Percentiles rank a stretch among this genome's conserved stretches.
These are phyloP conservation scores for Meira miltonrushii DNA, from an alignment of 1,284 basidiomycete genomes.

Conservation along the genomic window DNA sequence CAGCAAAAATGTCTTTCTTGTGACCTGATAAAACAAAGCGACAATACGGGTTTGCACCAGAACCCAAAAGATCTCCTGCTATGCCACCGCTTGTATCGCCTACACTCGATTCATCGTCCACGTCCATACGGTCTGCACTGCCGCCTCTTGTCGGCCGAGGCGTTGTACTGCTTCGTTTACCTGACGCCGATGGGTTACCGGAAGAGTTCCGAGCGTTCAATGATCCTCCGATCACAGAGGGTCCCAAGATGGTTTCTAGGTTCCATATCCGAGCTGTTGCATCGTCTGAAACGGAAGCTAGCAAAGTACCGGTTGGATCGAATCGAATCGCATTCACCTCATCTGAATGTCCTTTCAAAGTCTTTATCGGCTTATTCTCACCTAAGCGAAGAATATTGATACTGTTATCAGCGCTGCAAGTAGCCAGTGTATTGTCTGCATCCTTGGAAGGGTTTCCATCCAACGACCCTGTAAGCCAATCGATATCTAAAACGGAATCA, in stretches of 20 bases:
- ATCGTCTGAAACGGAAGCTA: slow-evolving; percentile 50
- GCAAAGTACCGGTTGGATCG: slow-evolving; percentile 46
- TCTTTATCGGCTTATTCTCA: slow-evolving; percentile 44
- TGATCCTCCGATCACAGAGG: not conserved
- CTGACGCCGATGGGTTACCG: not conserved
- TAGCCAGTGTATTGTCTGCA: slow-evolving; percentile 44
- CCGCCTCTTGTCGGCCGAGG: slow-evolving; percentile 24
- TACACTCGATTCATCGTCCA: slow-evolving; percentile 12
- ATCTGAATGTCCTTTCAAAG: slow-evolving; percentile 46
- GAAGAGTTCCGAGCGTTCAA: not conserved
- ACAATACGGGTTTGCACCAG: not conserved
- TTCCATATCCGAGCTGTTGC: slow-evolving; percentile 44
- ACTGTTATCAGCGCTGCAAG: slow-evolving; percentile 49
- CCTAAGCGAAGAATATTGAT: slow-evolving; percentile 47
- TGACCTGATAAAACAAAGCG: slow-evolving; percentile 30
- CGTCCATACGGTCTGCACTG: slow-evolving; percentile 28
- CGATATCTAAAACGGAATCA: slow-evolving; percentile 48
- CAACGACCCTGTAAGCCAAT: slow-evolving; percentile 42
- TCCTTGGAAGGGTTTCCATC: slow-evolving; percentile 1
- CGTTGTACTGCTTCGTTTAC: slow-evolving; percentile 23
- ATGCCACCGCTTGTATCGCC: not conserved
- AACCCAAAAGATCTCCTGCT: not conserved
- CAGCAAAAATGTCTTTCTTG: slow-evolving; percentile 46
- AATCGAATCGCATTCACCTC: slow-evolving; percentile 52
- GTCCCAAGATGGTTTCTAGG: slow-evolving; percentile 18